These are phyloP conservation scores for Lenzites betulinus DNA, from an alignment of 768 basidiomycete species.

Conservation along the genomic window DNA sequence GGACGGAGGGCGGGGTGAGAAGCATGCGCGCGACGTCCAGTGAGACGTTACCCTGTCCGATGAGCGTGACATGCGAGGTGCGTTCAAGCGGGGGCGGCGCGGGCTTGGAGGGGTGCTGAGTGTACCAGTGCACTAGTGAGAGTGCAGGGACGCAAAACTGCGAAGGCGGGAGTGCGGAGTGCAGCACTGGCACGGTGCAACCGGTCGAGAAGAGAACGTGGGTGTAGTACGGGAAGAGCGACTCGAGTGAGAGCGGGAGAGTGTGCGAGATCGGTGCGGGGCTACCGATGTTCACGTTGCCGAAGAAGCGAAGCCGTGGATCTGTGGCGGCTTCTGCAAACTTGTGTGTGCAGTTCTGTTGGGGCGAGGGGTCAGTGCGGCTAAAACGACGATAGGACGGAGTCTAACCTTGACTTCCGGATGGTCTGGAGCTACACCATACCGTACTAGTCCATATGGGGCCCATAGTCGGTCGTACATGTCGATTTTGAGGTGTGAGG, in stretches of 20 bases:
- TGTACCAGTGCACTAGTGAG: constrained; percentile 94
- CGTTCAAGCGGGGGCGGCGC: constrained; percentile 63
- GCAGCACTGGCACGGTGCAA: constrained; percentile 64
- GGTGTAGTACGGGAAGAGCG: constrained; percentile 73
- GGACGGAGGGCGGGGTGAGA: constrained; percentile 63
- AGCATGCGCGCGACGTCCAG: constrained; percentile 91
- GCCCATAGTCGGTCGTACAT: constrained; percentile 93
- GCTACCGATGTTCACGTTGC: constrained; percentile 71
- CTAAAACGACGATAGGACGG: neutral
- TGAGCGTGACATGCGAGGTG: constrained; percentile 72
- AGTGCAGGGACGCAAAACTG: constrained; percentile 69
- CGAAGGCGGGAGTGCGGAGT: constrained; percentile 53
- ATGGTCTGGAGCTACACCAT: constrained; percentile 97
- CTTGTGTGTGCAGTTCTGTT: constrained; percentile 95
- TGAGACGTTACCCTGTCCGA: constrained; percentile 95
- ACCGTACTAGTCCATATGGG: constrained; percentile 92
- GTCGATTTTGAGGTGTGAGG: constrained; percentile 60
- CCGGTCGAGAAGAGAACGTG: constrained; percentile 89
- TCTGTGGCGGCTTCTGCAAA: constrained; percentile 85
- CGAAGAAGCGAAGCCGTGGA: constrained; percentile 84
- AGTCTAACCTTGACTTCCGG: constrained; percentile 89
- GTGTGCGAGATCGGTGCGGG: constrained; percentile 51
- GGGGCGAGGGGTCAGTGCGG: neutral
- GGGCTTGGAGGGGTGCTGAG: constrained; percentile 76
- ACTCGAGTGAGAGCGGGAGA: constrained; percentile 56